phyloP scores from a whole-genome alignment of 306 rosid genomes.

The Quercus cerris region DNA sequence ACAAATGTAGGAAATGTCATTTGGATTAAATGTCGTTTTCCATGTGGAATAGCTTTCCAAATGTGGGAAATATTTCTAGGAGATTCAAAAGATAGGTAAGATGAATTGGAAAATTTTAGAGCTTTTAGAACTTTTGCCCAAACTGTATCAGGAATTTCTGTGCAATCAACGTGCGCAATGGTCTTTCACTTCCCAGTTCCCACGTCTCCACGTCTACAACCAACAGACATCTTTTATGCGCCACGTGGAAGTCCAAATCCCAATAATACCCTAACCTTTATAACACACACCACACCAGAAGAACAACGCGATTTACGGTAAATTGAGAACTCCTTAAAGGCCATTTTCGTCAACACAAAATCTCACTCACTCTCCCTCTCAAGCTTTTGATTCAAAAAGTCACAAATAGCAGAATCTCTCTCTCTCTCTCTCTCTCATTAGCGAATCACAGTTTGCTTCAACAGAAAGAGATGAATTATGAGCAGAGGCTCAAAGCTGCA shows the following conservation, averaged over 20 bases:
- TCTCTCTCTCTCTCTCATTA: not conserved
- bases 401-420: not conserved
- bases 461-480: constrained; percentile 47
- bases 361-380: constrained; percentile 15
- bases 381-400: constrained; percentile 13
- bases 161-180: too few relatives aligned
- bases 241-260: not conserved
- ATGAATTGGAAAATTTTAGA: too few relatives aligned
- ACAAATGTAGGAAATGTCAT: too few relatives aligned
- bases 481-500: constrained; percentile 56
- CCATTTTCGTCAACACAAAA: not conserved
- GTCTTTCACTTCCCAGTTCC: too few relatives aligned
- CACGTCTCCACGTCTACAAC: too few relatives aligned
- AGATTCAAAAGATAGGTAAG: too few relatives aligned
- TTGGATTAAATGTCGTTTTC: too few relatives aligned
- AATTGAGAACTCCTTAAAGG: not conserved
- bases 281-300: not conserved
- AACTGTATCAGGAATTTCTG: too few relatives aligned
- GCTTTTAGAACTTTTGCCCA: too few relatives aligned
- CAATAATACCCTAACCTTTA: not conserved
- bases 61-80: too few relatives aligned
- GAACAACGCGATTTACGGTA: not conserved
- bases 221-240: not conserved
- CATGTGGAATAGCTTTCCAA: too few relatives aligned
- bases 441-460: too few relatives aligned